These are phyloP conservation scores for Botrytis cinerea DNA, from an alignment of 2,329 filamentous ascomycete genomes.

Conservation along the genomic window DNA sequence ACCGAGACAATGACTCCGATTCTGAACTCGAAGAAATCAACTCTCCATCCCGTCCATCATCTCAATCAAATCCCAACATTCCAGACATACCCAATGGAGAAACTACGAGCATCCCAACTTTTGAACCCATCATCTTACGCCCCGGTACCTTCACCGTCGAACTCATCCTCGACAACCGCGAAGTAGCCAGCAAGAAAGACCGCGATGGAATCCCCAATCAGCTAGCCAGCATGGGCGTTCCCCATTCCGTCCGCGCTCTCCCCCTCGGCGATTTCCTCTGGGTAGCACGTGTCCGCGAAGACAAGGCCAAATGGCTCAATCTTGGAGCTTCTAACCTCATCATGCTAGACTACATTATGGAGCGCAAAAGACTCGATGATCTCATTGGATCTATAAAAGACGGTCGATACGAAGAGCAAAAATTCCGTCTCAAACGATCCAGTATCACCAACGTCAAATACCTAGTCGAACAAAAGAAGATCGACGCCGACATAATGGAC, in stretches of 20 bases:
- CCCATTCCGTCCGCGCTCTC: slow-evolving; percentile 57
- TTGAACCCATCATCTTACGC: slow-evolving; percentile 62
- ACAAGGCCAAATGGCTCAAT: slow-evolving; percentile 49
- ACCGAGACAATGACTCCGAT: slow-evolving; percentile 24
- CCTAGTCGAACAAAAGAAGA: slow-evolving; percentile 71
- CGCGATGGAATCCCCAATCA: slow-evolving; percentile 73
- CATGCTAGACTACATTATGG: slow-evolving; percentile 77
- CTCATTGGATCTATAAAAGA: slow-evolving; percentile 80
- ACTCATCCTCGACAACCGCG: slow-evolving; percentile 72
- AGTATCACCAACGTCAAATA: slow-evolving; percentile 78
- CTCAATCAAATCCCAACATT: neutral
- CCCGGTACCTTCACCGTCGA: slow-evolving; percentile 71
- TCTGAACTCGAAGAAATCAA: slow-evolving; percentile 13
- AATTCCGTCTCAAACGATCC: slow-evolving; percentile 72
- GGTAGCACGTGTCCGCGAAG: slow-evolving; percentile 68
- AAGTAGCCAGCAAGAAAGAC: slow-evolving; percentile 71
- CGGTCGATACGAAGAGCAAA: slow-evolving; percentile 80
- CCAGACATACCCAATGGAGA: slow-evolving; percentile 36
- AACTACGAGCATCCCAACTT: slow-evolving; percentile 38
- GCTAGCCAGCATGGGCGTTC: slow-evolving; percentile 58
- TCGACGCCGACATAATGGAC: slow-evolving; percentile 55
- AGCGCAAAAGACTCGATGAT: slow-evolving; percentile 79
- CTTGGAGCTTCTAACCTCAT: slow-evolving; percentile 69
- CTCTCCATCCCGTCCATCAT: neutral
- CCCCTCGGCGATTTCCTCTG: slow-evolving; percentile 77